Evolutionary conservation across 164 flowering plant genomes (phyloP).

Genomic region (Litsea cubeba): DNA sequence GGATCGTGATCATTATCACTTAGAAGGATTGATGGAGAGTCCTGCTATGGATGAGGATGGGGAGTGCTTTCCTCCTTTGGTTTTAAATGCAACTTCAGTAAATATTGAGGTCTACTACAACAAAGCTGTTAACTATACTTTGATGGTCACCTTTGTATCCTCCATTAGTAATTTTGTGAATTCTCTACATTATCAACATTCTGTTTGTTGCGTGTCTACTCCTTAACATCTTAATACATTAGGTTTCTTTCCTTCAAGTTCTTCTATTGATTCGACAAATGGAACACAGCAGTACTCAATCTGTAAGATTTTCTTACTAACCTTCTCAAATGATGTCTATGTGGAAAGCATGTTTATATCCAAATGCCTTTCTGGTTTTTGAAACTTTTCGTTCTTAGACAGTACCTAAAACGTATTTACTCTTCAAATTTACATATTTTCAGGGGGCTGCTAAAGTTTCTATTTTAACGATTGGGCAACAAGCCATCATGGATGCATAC

Average conservation of each 20-base stretch:
- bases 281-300: conserved; percentile 97
- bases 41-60: conserved; percentile 86
- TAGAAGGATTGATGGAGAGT: conserved; percentile 93
- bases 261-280: conserved; percentile 89
- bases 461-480: conserved; percentile 88
- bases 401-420: neutral
- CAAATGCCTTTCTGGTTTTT: neutral
- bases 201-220: conserved; percentile 1
- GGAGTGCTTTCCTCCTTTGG: conserved; percentile 83
- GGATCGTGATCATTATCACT: conserved; percentile 63
- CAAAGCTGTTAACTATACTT: conserved; percentile 96
- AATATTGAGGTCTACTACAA: conserved; percentile 91
- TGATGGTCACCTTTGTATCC: conserved; percentile 99
- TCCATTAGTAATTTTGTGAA: conserved; percentile 20
- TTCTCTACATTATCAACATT: neutral
- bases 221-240: conserved; percentile 39
- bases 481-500: conserved; percentile 98
- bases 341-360: neutral
- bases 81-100: conserved; percentile 84
- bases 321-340: neutral
- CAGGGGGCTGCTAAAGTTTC: conserved; percentile 99
- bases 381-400: neutral
- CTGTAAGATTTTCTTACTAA: conserved; percentile 49
- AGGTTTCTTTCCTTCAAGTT: conserved; percentile 96
- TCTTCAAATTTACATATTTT: conserved; percentile 5